phyloP scores from a whole-genome alignment of 2,329 filamentous ascomycete species.

The Teratosphaeria gauchensis region DNA sequence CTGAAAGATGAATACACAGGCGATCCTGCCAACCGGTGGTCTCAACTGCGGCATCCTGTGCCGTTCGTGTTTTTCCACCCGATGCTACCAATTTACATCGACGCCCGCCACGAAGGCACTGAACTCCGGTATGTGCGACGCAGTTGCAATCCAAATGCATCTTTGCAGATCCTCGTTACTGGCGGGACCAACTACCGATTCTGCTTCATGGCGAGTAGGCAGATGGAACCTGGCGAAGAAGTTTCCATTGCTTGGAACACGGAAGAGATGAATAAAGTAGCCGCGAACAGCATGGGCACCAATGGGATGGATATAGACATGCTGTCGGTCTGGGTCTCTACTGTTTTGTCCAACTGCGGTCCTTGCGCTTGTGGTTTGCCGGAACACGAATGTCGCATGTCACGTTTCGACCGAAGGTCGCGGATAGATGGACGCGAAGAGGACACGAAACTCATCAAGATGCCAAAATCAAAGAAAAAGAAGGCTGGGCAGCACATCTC shows the following conservation, averaged over 20 bases:
- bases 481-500: conserved; percentile 41
- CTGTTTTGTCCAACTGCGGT: conserved; percentile 66
- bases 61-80: conserved; percentile 62
- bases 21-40: conserved; percentile 39
- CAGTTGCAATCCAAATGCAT: conserved; percentile 85
- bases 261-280: conserved; percentile 12
- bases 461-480: conserved; percentile 36
- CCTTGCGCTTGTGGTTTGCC: conserved; percentile 61
- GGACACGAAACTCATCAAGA: conserved; percentile 22
- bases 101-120: conserved; percentile 80
- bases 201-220: conserved; percentile 76
- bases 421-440: conserved; percentile 5
- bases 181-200: conserved; percentile 76
- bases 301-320: conserved; percentile 15
- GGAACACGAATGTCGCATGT: conserved; percentile 26
- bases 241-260: conserved; percentile 54
- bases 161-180: conserved; percentile 75
- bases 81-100: conserved; percentile 80
- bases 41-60: conserved; percentile 39
- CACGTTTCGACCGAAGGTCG: conserved; percentile 25
- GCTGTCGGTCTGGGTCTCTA: conserved; percentile 55
- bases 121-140: conserved; percentile 79
- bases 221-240: conserved; percentile 65
- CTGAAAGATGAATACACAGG: conserved; percentile 38
- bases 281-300: conserved; percentile 9